phyloP scores from a whole-genome alignment of 2,329 filamentous ascomycete genomes.

The Beauveria varroae region DNA sequence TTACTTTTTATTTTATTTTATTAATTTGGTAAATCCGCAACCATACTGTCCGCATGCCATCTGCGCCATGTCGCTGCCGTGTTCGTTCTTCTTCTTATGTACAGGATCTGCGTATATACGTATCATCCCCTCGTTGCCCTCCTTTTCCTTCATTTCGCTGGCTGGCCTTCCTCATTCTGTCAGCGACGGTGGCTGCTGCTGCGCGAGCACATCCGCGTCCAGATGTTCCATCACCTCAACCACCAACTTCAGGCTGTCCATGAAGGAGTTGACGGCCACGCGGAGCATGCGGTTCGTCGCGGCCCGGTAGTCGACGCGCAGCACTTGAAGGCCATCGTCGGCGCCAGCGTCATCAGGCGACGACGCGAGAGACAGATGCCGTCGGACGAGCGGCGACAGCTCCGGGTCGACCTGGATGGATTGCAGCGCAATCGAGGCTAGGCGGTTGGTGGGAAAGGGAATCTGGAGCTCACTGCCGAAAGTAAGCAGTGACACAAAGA shows the following conservation, averaged over 20 bases:
- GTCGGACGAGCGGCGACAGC: conserved; percentile 73
- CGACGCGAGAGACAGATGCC: conserved; percentile 55
- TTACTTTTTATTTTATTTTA: no score
- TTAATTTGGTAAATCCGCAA: no score
- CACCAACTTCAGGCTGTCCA: conserved; percentile 80
- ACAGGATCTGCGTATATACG: no score
- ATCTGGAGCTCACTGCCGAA: conserved; percentile 58
- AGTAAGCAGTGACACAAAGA: conserved; percentile 11
- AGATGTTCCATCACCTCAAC: conserved; percentile 85
- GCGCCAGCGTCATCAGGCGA: no score
- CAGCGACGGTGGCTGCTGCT: background rate
- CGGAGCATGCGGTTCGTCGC: conserved; percentile 95
- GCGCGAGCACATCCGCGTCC: conserved; percentile 69
- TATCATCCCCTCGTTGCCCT: background rate
- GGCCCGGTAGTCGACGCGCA: conserved; percentile 72
- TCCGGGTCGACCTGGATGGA: conserved; percentile 82
- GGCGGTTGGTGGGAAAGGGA: conserved; percentile 72
- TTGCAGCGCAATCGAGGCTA: conserved; percentile 67
- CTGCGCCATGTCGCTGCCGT: no score
- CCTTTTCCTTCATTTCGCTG: background rate
- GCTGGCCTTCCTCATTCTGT: background rate
- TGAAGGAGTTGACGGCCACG: conserved; percentile 92
- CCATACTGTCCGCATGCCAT: no score
- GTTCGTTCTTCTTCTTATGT: no score
- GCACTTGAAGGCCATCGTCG: conserved; percentile 30